These are phyloP conservation scores for Monilinia fructigena DNA, from an alignment of 2,329 filamentous ascomycete genomes.

Conservation along the genomic window DNA sequence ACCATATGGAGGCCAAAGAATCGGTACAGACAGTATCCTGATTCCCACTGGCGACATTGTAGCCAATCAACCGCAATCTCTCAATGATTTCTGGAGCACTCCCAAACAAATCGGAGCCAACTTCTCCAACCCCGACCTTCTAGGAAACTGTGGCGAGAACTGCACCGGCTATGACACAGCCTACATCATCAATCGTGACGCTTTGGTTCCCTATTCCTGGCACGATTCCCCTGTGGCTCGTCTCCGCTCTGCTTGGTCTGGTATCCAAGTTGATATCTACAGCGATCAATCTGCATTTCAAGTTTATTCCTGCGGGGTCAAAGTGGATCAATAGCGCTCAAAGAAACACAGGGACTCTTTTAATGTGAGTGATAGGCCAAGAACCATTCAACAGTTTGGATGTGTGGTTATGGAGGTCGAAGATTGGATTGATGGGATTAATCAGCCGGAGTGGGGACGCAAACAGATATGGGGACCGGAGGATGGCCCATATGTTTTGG, in stretches of 20 bases:
- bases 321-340: conserved; percentile 68
- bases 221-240: conserved; percentile 60
- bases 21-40: conserved; percentile 67
- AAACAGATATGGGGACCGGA: conserved; percentile 62
- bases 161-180: conserved; percentile 82
- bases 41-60: conserved; percentile 75
- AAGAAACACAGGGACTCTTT: conserved; percentile 66
- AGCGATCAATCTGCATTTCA: conserved; percentile 86
- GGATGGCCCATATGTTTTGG: conserved; percentile 59
- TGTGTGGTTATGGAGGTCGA: conserved; percentile 90
- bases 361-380: conserved; percentile 53
- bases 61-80: conserved; percentile 63
- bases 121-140: conserved; percentile 58
- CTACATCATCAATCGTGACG: conserved; percentile 64
- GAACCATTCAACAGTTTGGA: conserved; percentile 70
- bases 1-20: conserved; percentile 69
- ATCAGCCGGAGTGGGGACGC: conserved; percentile 84
- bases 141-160: conserved; percentile 73
- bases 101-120: conserved; percentile 78
- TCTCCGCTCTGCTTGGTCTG: conserved; percentile 71
- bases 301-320: conserved; percentile 80
- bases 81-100: conserved; percentile 79
- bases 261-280: conserved; percentile 78
- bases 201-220: conserved; percentile 62
- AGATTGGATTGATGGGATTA: conserved; percentile 93